A percentile compares a stretch with the other conserved stretches of the same genome.
These are phyloP conservation scores for Artomyces pyxidatus DNA, from an alignment of 768 basidiomycete species.

Conservation along the genomic window DNA sequence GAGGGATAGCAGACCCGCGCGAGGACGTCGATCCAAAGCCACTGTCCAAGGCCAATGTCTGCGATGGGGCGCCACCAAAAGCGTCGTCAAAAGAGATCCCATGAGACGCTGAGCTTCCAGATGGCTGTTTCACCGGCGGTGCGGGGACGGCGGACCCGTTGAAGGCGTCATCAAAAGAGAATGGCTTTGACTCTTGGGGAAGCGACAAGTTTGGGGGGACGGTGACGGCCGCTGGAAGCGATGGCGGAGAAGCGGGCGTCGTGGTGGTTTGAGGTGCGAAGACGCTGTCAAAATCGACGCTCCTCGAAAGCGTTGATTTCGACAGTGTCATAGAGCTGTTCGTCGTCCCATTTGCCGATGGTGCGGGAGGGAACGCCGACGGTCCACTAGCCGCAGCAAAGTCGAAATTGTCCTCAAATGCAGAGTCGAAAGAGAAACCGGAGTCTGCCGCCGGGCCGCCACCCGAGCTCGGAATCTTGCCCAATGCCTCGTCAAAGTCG, in stretches of 20 bases:
- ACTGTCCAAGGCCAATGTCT: conserved; percentile 32
- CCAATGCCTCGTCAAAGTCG: conserved; percentile 73
- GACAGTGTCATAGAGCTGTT: conserved; percentile 7
- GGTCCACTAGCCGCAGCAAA: conserved; percentile 30
- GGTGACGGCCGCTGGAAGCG: conserved; percentile 2
- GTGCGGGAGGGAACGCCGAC: not conserved
- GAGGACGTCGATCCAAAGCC: conserved; percentile 30
- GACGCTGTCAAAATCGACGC: conserved; percentile 28
- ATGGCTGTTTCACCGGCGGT: conserved; percentile 7
- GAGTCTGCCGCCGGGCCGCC: conserved; percentile 26
- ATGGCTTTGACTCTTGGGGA: conserved; percentile 9
- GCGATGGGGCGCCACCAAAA: conserved; percentile 30
- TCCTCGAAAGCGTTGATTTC: conserved; percentile 10
- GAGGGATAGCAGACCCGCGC: conserved; percentile 21
- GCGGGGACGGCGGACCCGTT: not conserved
- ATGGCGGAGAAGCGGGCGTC: conserved; percentile 2
- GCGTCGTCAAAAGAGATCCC: conserved; percentile 38
- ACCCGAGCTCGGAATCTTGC: conserved; percentile 37
- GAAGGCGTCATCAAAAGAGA: conserved; percentile 8
- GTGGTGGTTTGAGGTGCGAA: conserved; percentile 18
- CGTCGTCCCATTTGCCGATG: not conserved
- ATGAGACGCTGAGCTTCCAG: not conserved
- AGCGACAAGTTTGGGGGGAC: conserved; percentile 8
- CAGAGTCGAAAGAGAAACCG: conserved; percentile 57
- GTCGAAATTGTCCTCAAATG: conserved; percentile 62